Evolutionary conservation across 2,329 filamentous ascomycete genomes (phyloP).

Genomic region (Neofusicoccum umdonicola): DNA sequence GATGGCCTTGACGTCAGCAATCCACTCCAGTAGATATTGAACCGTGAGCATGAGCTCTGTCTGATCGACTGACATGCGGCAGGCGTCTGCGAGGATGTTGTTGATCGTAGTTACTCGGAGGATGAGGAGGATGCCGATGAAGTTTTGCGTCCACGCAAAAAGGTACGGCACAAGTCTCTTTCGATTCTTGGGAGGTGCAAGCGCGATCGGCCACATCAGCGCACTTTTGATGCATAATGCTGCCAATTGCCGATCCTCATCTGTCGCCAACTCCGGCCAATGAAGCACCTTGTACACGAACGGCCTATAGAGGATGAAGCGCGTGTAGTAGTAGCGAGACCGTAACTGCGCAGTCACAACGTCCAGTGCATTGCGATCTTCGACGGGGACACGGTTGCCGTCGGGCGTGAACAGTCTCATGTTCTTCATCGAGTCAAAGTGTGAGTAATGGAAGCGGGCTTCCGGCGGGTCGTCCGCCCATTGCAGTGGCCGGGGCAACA

Average conservation of each 20-base stretch:
- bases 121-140: slow-evolving; percentile 58
- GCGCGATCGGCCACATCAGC: slow-evolving; percentile 60
- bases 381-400: background rate
- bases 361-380: background rate
- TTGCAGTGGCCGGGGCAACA: slow-evolving; percentile 55
- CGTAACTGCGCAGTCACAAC: slow-evolving; percentile 21
- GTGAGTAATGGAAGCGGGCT: slow-evolving; percentile 24
- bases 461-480: slow-evolving; percentile 57
- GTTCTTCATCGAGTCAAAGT: background rate
- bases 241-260: slow-evolving; percentile 55
- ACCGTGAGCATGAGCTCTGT: slow-evolving; percentile 53
- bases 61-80: slow-evolving; percentile 47
- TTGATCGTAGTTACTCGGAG: slow-evolving; percentile 55
- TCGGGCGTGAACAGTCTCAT: background rate
- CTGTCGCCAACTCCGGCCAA: slow-evolving; percentile 53
- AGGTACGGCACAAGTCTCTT: slow-evolving; percentile 59
- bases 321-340: slow-evolving; percentile 23
- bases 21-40: slow-evolving; percentile 57
- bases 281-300: slow-evolving; percentile 32
- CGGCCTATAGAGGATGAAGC: slow-evolving; percentile 22
- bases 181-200: slow-evolving; percentile 56
- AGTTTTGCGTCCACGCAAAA: slow-evolving; percentile 63
- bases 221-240: slow-evolving; percentile 57
- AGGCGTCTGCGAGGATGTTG: slow-evolving; percentile 50
- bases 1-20: slow-evolving; percentile 55